A percentile compares a stretch with the other conserved stretches of the same genome.
Conservation (phyloP, 2,329 filamentous ascomycete species). For the Trichoderma sp. region DNA sequence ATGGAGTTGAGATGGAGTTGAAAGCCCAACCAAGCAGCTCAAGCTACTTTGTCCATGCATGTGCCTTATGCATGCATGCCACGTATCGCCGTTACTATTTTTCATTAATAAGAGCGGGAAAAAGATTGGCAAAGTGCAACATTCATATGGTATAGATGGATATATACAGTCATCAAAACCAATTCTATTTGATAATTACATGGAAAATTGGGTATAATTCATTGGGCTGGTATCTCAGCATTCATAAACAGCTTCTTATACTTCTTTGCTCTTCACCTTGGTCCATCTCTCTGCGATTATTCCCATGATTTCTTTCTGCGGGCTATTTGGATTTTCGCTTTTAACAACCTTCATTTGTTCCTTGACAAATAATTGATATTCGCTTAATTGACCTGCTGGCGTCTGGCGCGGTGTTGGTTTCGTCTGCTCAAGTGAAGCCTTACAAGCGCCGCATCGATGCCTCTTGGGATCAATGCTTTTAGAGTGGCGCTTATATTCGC, state of each 20-base stretch:
- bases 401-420: conserved; percentile 63
- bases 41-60: background rate
- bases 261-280: conserved; percentile 23
- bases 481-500: conserved; percentile 79
- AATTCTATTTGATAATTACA: background rate
- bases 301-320: conserved; percentile 68
- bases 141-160: background rate
- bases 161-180: background rate
- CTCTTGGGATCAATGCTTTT: conserved; percentile 74
- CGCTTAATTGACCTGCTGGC: conserved; percentile 33
- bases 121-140: background rate
- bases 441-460: conserved; percentile 77
- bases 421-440: conserved; percentile 67
- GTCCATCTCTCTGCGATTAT: conserved; percentile 63
- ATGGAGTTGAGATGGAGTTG: background rate
- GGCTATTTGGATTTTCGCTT: conserved; percentile 53
- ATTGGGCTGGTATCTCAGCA: background rate
- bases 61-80: background rate
- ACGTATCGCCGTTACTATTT: background rate
- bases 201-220: background rate
- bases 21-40: background rate
- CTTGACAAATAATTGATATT: conserved; percentile 59
- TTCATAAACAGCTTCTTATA: background rate
- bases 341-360: conserved; percentile 63
- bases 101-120: background rate